Percentiles rank a stretch among this genome's conserved stretches.
These are phyloP conservation scores for Platanus orientalis DNA, from an alignment of 164 flowering plant species.

Conservation along the genomic window DNA sequence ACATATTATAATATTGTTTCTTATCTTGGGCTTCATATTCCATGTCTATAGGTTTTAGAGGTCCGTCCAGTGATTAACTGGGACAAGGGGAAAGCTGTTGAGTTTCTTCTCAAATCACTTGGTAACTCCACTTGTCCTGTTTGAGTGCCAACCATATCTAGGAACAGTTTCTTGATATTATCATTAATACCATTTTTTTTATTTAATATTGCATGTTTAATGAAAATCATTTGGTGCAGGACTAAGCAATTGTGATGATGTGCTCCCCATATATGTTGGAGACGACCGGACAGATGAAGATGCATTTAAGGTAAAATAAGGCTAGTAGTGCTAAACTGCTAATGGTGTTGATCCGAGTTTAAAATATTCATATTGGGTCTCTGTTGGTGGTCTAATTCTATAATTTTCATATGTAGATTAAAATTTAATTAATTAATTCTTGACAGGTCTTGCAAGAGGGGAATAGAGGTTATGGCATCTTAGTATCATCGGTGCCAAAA, in stretches of 20 bases:
- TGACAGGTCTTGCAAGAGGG: constrained; percentile 50
- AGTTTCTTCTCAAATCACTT: constrained; percentile 86
- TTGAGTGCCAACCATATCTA: too few species aligned
- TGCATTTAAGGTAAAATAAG: constrained; percentile 55
- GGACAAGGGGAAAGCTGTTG: constrained; percentile 97
- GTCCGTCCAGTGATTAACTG: constrained; percentile 90
- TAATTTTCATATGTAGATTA: not conserved
- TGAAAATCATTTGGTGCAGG: constrained; percentile 38
- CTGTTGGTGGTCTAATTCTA: too few species aligned
- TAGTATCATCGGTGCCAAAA: constrained; percentile 69
- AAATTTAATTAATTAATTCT: not conserved
- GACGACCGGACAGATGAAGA: constrained; percentile 90
- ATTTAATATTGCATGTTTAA: not conserved
- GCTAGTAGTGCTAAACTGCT: too few species aligned
- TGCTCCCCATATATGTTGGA: constrained; percentile 75
- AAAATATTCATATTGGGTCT: too few species aligned
- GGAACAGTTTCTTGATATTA: not conserved
- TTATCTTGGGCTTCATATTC: not conserved
- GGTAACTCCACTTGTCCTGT: constrained; percentile 27
- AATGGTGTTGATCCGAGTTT: too few species aligned
- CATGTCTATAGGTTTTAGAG: constrained; percentile 74
- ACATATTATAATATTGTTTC: not conserved
- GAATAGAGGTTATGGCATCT: constrained; percentile 56
- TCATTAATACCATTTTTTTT: not conserved
- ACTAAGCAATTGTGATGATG: constrained; percentile 49